phyloP scores from a whole-genome alignment of 1,284 basidiomycete species.

The Abortiporus biennis region DNA sequence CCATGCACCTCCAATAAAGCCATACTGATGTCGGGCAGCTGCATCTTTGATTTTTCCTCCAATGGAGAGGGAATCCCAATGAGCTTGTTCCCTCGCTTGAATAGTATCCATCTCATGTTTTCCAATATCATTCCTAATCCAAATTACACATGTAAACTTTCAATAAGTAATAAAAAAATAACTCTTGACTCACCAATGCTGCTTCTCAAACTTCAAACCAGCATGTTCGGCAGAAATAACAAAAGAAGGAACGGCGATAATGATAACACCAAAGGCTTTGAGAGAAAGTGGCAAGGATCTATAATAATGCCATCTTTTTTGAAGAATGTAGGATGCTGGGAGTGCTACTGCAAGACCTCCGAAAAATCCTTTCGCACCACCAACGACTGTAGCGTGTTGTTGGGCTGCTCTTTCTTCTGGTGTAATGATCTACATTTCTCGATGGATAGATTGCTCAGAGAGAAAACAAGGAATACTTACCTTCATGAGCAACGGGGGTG shows the following conservation, averaged over 20 bases:
- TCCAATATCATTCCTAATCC: conserved; percentile 51
- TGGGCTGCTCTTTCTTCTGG: conserved; percentile 45
- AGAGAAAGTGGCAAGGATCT: conserved; percentile 66
- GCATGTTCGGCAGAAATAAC: conserved; percentile 78
- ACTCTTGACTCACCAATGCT: conserved; percentile 51
- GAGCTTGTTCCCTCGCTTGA: conserved; percentile 37
- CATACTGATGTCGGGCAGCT: conserved; percentile 73
- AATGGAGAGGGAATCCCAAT: conserved; percentile 56
- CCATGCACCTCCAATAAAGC: conserved; percentile 79
- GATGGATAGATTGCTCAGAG: conserved; percentile 5
- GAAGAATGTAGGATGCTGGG: conserved; percentile 54
- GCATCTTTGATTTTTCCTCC: conserved; percentile 67
- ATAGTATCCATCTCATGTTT: conserved; percentile 53
- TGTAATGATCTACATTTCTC: conserved; percentile 29
- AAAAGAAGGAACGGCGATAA: conserved; percentile 63
- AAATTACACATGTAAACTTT: not conserved
- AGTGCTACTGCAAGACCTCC: conserved; percentile 45
- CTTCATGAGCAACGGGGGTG: conserved; percentile 10
- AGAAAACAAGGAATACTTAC: conserved; percentile 1
- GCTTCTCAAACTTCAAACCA: conserved; percentile 65
- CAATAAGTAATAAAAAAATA: conserved; percentile 1
- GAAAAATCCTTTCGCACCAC: conserved; percentile 59
- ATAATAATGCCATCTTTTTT: conserved; percentile 56
- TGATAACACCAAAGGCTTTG: conserved; percentile 68
- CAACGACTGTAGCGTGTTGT: conserved; percentile 47